Conservation (phyloP, 2,329 filamentous ascomycete species). For the Zopfia rhizophila region DNA sequence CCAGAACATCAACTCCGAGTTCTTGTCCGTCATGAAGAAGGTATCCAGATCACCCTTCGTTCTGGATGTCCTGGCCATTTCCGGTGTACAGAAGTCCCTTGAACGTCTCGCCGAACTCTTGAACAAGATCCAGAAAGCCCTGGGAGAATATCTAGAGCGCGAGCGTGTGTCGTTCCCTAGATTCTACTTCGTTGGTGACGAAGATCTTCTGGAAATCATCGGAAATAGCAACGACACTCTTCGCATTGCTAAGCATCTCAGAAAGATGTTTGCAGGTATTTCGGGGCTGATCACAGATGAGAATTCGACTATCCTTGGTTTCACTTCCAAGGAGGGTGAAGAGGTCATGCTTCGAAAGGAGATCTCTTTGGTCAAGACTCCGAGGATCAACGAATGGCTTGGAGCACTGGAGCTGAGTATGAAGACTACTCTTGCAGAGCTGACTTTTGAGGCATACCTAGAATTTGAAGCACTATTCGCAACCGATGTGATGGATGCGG, state of each 20-base stretch:
- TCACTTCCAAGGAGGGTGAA: conserved; percentile 96
- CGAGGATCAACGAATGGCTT: conserved; percentile 99
- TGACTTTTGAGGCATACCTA: conserved; percentile 85
- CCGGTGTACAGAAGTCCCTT: conserved; percentile 93
- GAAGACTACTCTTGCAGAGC: conserved; percentile 91
- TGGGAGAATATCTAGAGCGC: conserved; percentile 97
- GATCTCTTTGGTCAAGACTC: conserved; percentile 91
- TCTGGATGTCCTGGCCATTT: conserved; percentile 94
- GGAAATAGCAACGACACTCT: conserved; percentile 98
- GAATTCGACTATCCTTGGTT: conserved; percentile 86
- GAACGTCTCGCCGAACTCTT: conserved; percentile 96
- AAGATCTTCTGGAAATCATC: conserved; percentile 98
- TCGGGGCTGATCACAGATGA: conserved; percentile 92
- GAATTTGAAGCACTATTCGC: conserved; percentile 83
- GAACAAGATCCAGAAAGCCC: conserved; percentile 98
- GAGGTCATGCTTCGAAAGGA: conserved; percentile 87
- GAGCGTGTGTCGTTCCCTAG: conserved; percentile 97
- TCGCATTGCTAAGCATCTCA: conserved; percentile 97
- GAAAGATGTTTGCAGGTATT: conserved; percentile 99
- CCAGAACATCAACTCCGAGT: conserved; percentile 99
- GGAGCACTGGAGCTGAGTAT: conserved; percentile 90
- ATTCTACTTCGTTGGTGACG: conserved; percentile 99
- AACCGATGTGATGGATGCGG: conserved; percentile 74
- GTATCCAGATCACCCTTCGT: conserved; percentile 97
- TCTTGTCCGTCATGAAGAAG: conserved; percentile 99